These are phyloP conservation scores for Malania oleifera DNA, from an alignment of 164 flowering plant genomes.

Conservation along the genomic window DNA sequence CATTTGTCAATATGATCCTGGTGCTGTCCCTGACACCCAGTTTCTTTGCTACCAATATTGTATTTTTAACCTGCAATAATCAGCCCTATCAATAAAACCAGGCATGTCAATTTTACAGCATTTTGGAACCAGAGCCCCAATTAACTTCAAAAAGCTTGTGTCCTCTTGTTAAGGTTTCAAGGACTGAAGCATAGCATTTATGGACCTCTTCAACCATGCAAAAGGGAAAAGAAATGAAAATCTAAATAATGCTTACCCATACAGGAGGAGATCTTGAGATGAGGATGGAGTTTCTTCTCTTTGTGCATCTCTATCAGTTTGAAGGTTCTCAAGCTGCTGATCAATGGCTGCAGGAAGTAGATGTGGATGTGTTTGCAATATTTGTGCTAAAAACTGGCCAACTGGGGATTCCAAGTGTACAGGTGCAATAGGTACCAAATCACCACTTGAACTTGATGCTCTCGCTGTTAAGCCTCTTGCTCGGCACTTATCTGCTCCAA, in stretches of 20 bases:
- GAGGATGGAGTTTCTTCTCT: constrained; percentile 36
- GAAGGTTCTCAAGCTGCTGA: constrained; percentile 86
- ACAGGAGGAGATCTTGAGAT: constrained; percentile 53
- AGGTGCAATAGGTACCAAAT: constrained; percentile 60
- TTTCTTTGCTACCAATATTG: too few relatives aligned
- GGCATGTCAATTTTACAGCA: not conserved
- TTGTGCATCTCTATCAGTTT: constrained; percentile 52
- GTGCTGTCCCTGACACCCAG: too few relatives aligned
- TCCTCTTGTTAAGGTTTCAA: not conserved
- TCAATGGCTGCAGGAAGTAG: constrained; percentile 79
- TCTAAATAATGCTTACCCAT: constrained; percentile 35
- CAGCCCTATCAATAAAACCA: not conserved
- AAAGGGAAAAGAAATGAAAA: not conserved
- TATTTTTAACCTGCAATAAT: not conserved
- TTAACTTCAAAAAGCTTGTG: not conserved
- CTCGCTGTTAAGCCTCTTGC: constrained; percentile 38
- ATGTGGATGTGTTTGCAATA: constrained; percentile 81
- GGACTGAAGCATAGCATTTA: not conserved
- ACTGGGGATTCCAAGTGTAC: constrained; percentile 70
- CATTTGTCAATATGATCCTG: too few relatives aligned
- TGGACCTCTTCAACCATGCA: not conserved
- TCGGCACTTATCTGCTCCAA: constrained; percentile 25
- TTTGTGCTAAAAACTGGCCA: constrained; percentile 79
- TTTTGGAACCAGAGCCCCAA: not conserved
- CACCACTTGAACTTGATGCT: constrained; percentile 51